Evolutionary conservation across 768 basidiomycete species (phyloP).

Genomic region (Sarcodon aspratus): DNA sequence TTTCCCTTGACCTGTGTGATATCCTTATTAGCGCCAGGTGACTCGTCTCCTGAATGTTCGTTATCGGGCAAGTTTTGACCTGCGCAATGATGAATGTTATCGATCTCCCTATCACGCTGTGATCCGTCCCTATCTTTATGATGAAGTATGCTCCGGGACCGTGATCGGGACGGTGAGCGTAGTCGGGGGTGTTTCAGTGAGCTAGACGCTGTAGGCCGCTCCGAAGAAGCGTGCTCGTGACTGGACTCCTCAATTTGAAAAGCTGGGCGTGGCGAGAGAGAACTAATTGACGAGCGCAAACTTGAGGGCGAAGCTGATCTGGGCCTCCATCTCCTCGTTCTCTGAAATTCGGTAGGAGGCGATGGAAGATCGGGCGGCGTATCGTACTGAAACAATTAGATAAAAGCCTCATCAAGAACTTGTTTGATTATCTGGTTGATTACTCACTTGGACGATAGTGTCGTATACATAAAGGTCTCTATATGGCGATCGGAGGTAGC

Average conservation of each 20-base stretch:
- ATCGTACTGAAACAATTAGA: slow-evolving; percentile 41
- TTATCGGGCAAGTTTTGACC: no score
- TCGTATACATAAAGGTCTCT: slow-evolving; percentile 80
- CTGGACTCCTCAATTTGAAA: no score
- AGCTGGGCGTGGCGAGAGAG: slow-evolving; percentile 1
- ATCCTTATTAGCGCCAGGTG: no score
- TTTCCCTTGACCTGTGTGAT: neutral
- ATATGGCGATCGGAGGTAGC: slow-evolving; percentile 81
- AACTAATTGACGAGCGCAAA: slow-evolving; percentile 13
- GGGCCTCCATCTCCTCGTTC: slow-evolving; percentile 17
- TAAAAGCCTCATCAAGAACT: neutral
- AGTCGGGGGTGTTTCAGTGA: slow-evolving; percentile 14
- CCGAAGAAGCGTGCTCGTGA: no score
- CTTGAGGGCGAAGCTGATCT: slow-evolving; percentile 13
- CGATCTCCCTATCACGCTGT: no score
- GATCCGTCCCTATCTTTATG: no score
- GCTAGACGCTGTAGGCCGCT: neutral
- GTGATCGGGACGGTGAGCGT: slow-evolving; percentile 17
- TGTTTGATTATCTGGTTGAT: neutral
- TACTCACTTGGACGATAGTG: slow-evolving; percentile 59
- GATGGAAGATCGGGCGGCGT: slow-evolving; percentile 25
- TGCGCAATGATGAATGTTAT: no score
- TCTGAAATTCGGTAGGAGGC: slow-evolving; percentile 19
- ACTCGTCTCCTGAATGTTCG: no score
- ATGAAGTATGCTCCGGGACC: neutral